Evolutionary conservation across 805 yeast genomes (phyloP).

Genomic region (Wickerhamomyces rabaulensis): DNA sequence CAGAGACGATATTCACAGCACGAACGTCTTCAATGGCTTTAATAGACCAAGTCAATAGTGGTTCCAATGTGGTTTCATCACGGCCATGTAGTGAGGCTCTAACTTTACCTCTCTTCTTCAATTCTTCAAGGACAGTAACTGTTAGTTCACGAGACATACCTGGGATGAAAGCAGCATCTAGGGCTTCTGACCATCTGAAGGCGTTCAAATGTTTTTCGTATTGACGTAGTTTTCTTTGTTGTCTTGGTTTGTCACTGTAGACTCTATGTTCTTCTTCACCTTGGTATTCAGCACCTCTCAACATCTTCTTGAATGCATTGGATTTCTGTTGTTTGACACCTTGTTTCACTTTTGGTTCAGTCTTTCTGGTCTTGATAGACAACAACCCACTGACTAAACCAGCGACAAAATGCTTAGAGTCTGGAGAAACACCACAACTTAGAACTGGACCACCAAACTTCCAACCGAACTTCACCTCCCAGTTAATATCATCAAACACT

Average conservation of each 20-base stretch:
- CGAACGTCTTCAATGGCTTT: constrained; percentile 76
- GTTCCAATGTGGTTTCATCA: constrained; percentile 83
- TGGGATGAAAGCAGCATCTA: constrained; percentile 76
- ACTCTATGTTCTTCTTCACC: constrained; percentile 84
- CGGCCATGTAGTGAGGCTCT: constrained; percentile 74
- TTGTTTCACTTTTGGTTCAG: constrained; percentile 51
- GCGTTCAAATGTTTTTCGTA: constrained; percentile 82
- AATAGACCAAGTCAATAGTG: constrained; percentile 78
- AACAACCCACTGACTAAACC: constrained; percentile 88
- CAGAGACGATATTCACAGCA: constrained; percentile 53
- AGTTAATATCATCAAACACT: constrained; percentile 74
- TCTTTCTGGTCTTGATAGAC: constrained; percentile 82
- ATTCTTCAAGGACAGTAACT: constrained; percentile 76
- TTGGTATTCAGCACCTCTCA: constrained; percentile 84
- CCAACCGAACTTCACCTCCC: constrained; percentile 96
- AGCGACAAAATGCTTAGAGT: constrained; percentile 80
- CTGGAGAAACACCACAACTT: constrained; percentile 85
- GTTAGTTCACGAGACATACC: constrained; percentile 81
- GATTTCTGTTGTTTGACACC: constrained; percentile 47
- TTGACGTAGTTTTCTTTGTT: constrained; percentile 62
- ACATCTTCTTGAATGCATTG: constrained; percentile 70
- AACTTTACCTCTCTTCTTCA: constrained; percentile 84
- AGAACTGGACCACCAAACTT: constrained; percentile 92
- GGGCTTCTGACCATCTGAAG: constrained; percentile 90
- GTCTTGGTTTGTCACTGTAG: constrained; percentile 49